Conservation (phyloP, 176 grass and related monocot species). For the Triticum urartu region DNA sequence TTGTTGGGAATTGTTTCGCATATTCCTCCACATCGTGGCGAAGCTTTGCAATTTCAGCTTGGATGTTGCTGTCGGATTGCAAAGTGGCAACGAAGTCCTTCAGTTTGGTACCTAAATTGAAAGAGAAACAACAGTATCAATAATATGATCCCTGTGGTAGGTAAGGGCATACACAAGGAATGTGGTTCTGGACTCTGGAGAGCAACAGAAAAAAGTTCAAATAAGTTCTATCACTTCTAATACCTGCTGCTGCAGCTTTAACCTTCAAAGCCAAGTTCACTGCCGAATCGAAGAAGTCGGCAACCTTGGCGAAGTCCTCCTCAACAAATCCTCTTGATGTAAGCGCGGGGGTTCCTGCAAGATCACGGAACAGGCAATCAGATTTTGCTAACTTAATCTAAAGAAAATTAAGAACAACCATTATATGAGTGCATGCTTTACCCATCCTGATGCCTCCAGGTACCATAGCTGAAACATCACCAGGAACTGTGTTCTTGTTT, state of each 20-base stretch:
- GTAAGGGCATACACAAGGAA: not conserved
- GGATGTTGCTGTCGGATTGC: constrained; percentile 63
- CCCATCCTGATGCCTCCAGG: constrained; percentile 99
- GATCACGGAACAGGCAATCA: constrained; percentile 5
- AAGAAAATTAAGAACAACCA: not conserved
- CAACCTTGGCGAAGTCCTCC: constrained; percentile 97
- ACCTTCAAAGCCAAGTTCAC: constrained; percentile 78
- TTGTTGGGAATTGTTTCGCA: constrained; percentile 96
- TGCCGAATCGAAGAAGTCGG: constrained; percentile 79
- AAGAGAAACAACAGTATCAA: constrained; percentile 24
- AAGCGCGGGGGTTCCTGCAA: constrained; percentile 90
- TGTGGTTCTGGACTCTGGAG: not conserved
- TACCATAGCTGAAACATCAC: constrained; percentile 99
- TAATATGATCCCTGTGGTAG: constrained; percentile 9
- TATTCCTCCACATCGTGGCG: constrained; percentile 89
- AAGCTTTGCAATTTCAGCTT: constrained; percentile 88
- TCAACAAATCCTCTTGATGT: constrained; percentile 98
- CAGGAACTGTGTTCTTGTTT: constrained; percentile 99
- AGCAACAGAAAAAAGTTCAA: not conserved
- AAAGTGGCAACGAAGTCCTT: constrained; percentile 96
- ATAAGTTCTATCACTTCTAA: not conserved
- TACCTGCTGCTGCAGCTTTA: constrained; percentile 82
- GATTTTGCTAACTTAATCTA: constrained; percentile 11
- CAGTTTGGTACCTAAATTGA: constrained; percentile 65
- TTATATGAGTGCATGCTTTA: constrained; percentile 33